Evolutionary conservation across 345 rosid species (phyloP), one percentile per base, ranked within the genome.

Genomic region (Jatropha curcas): DNA sequence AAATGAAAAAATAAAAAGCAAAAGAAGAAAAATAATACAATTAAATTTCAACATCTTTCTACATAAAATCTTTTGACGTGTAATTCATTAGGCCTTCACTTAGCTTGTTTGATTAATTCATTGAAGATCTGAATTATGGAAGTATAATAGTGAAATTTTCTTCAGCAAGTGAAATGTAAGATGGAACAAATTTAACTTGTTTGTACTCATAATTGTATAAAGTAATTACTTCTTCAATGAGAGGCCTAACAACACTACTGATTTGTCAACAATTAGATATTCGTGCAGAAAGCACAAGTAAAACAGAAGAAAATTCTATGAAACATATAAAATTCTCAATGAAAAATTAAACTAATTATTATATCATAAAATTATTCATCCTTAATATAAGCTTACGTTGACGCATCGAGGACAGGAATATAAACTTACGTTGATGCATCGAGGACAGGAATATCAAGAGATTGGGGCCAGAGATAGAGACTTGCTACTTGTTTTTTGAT

Each of bases 381-480:
- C n/a, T n/a, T n/a, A 27, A 45, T 46, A 43, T 58, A 17, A 63
- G 77, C 89, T 80, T 77, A 88, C 93, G 79, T 46, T 65, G 91
- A 86, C 68, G 82, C 58, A 73, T 90, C 96, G 62, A 90, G 89
- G 60, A 88, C 76, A 25, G 88, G 14, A 27, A 45, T 46, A 43
- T 58, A 17, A 63, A 76, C 89, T 80, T 77, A 88, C 93, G 79
- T 46, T 65, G 91, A 86, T 70, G 82, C 58, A 73, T 90, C 96
- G 62, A 90, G 89, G 60, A 88, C 76, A 25, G 88, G 87, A 41
- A 88, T 85, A 51, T 90, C 91, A 30, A 86, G 86, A 28, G 79
- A 86, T 73, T 81, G 90, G 27, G 96, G 96, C 96, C 96, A 88
- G 16, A 88, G 86, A 77, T 82, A 88, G 75, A 87, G 78, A 75